Evolutionary conservation across 306 rosid genomes (phyloP).

Genomic region (Pyrus betulifolia): DNA sequence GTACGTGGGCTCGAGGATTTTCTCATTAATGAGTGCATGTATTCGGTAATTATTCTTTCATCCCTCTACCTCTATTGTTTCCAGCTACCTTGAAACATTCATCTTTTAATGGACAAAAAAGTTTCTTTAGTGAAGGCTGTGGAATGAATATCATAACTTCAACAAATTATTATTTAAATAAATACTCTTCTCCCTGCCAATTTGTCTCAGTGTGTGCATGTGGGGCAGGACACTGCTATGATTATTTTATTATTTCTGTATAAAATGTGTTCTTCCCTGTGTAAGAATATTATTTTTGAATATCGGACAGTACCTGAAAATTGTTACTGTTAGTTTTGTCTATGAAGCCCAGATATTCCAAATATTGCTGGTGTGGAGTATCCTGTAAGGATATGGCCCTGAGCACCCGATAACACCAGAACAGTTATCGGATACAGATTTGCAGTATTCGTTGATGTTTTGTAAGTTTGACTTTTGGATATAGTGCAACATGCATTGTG

Average conservation of each 20-base stretch:
- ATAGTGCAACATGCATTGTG: not conserved
- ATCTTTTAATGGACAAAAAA: not conserved
- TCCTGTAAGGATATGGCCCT: not conserved
- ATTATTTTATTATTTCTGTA: not conserved
- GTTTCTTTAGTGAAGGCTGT: not conserved
- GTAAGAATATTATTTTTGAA: not conserved
- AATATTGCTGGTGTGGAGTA: not conserved
- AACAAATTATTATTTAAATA: not conserved
- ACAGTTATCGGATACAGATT: not conserved
- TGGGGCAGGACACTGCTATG: not conserved
- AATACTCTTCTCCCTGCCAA: not conserved
- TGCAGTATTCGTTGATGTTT: not conserved
- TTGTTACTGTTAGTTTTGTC: not conserved
- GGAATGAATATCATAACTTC: not conserved
- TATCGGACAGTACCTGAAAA: not conserved
- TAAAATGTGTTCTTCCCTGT: not conserved
- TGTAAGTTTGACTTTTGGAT: not conserved
- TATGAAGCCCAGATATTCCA: not conserved
- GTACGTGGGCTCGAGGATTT: slow-evolving; percentile 91
- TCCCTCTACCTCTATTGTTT: not conserved
- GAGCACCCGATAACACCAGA: not conserved
- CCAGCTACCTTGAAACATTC: not conserved
- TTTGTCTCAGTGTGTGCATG: not conserved
- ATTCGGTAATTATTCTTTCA: slow-evolving; percentile 62
- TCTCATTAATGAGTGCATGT: slow-evolving; percentile 96